A percentile compares a stretch with the other conserved stretches of the same genome.
phyloP scores from a whole-genome alignment of 371 early-diverging fungal species.

The Circinella minor region DNA sequence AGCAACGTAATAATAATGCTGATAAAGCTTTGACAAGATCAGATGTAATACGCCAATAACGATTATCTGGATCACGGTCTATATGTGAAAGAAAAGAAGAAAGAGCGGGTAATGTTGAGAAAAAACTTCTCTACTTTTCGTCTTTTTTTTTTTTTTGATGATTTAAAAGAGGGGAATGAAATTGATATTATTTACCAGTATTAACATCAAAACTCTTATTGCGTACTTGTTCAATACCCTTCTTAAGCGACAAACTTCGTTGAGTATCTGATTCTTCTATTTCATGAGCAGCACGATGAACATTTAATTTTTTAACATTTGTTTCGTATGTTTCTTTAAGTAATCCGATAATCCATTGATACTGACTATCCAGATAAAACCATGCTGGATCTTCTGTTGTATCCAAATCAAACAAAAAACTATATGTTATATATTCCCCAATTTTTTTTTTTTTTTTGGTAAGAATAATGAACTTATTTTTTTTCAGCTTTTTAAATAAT shows the following conservation, averaged over 20 bases:
- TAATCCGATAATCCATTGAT: conserved; percentile 83
- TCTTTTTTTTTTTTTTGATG: background rate
- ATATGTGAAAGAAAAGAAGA: background rate
- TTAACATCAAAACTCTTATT: conserved; percentile 33
- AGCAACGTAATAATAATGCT: conserved; percentile 68
- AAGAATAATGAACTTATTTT: too few species aligned
- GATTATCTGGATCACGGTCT: conserved; percentile 53
- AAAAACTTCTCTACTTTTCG: too few species aligned
- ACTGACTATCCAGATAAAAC: conserved; percentile 88
- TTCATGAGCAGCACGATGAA: conserved; percentile 24
- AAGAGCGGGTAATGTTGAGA: background rate
- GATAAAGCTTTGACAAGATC: conserved; percentile 77
- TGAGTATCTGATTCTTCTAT: conserved; percentile 36
- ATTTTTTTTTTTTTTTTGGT: too few species aligned
- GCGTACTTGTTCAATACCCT: conserved; percentile 38
- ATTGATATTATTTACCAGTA: conserved; percentile 18
- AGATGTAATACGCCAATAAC: conserved; percentile 73
- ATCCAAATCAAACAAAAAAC: conserved; percentile 82
- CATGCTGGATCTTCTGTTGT: conserved; percentile 89
- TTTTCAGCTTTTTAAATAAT: too few species aligned
- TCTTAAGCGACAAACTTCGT: conserved; percentile 42
- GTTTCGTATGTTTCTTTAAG: conserved; percentile 69
- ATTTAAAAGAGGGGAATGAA: background rate
- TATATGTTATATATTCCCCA: conserved; percentile 18
- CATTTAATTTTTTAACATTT: conserved; percentile 49